Base-by-base conservation (phyloP, 169 alveolate genomes). In the Plasmodium adleri region DNA sequence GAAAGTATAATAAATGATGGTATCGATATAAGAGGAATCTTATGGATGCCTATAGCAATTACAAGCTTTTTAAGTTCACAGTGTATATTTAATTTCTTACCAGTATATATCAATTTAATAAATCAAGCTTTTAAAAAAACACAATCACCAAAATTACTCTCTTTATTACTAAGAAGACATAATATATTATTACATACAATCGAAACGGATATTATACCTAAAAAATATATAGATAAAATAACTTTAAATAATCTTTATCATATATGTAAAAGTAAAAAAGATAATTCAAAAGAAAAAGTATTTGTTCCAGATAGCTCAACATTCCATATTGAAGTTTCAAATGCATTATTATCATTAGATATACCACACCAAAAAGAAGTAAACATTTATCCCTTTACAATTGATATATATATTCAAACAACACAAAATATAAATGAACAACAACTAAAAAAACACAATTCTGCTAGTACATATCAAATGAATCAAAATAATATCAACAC, bases 301-400 rank as follows among this genome's bases (percentile, higher is more conserved):
- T 94, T 83, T 62, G 85, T 85, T 17, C 96, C 96, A 20, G 96
- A 94, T 62, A 94, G 96, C 58, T 94, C 96, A 17, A 94, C 96
- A 15, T 94, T 94, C 64, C 96, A 94, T 70, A 91, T 94, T 74
- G 96, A 94, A 71, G 96, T 94, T 1, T 94, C 94, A 28, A 92
- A 94, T 50, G 92, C 94, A 39, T 72, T 94, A 28, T 72, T 93
- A 28, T 94, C 95, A 32, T 90, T 94, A 67, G 95, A 91, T 45
- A 94, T 94, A 26, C 88, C 85, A 13, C 96, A 94, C 67, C 93
- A 91, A 56, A 58, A 95, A 71, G 96, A 94, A 60, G 93, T 94
- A 8, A 88, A 92, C 39, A 76, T 88, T n/a, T 72, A 88, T 60
- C 96, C 96, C 47, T 94, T 94, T 66, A 95, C 94, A 56, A 92